Evolutionary conservation across 1,139 yeast species (phyloP).

Genomic region (Debaryomyces sp.): DNA sequence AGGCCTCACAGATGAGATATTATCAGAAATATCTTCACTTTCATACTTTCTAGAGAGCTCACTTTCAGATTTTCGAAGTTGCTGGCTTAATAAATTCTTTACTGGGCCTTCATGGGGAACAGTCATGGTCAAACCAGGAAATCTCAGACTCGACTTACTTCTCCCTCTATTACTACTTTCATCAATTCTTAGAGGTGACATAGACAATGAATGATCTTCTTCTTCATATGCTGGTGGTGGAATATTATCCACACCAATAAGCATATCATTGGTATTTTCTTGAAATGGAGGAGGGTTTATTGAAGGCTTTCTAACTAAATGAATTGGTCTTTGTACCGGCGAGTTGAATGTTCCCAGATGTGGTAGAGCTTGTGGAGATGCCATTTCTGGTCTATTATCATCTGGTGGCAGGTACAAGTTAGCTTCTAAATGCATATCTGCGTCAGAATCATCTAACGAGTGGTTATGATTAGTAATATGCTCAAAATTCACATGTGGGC

Average conservation of each 20-base stretch:
- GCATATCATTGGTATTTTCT: slow-evolving; percentile 30
- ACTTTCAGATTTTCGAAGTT: slow-evolving; percentile 3
- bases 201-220: slow-evolving; percentile 28
- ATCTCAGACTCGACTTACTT: background rate
- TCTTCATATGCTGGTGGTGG: slow-evolving; percentile 48
- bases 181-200: slow-evolving; percentile 37
- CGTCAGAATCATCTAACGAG: slow-evolving; percentile 44
- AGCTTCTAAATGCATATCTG: slow-evolving; percentile 53
- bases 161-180: slow-evolving; percentile 12
- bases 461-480: slow-evolving; percentile 35
- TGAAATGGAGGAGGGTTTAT: slow-evolving; percentile 48
- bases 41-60: slow-evolving; percentile 1
- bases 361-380: slow-evolving; percentile 64
- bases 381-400: slow-evolving; percentile 31
- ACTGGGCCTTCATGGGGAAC: slow-evolving; percentile 20
- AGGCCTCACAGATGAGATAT: slow-evolving; percentile 15
- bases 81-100: slow-evolving; percentile 22
- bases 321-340: slow-evolving; percentile 39
- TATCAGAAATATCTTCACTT: slow-evolving; percentile 24
- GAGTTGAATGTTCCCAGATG: slow-evolving; percentile 38
- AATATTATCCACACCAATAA: slow-evolving; percentile 25
- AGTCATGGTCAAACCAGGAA: slow-evolving; percentile 1
- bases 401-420: slow-evolving; percentile 65
- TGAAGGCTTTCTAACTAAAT: slow-evolving; percentile 38
- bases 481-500: slow-evolving; percentile 23